Evolutionary conservation across 1,284 basidiomycete species (phyloP), one percentile per base, ranked within the genome.

Genomic region (Cronartium quercuum): DNA sequence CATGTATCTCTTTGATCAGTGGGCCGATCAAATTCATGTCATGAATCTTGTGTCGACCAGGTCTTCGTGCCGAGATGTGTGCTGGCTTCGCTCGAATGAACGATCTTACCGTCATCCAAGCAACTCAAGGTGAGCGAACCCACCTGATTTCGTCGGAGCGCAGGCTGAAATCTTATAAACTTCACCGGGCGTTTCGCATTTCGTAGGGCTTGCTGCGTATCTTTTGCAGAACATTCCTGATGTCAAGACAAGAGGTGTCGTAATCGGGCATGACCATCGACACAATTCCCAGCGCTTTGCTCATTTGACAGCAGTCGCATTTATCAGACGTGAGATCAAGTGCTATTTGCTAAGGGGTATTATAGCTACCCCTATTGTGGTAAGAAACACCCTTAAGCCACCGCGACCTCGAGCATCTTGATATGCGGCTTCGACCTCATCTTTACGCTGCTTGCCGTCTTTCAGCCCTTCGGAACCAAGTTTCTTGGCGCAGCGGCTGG

Each of bases 11-110:
- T 37, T 2, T 68, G 57, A 12, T 2, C 18, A 58, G 57, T 21
- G 0, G 12, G 12, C 21, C 9, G 35, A 58, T 58, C 18, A 58
- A 67, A 75, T n/a, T 65, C 13, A 21, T 61, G 13, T 24, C 9
- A 24, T 34, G 5, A 15, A 13, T 5, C 34, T 41, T 57, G 7
- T 66, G 63, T 21, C 51, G 5, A n/a, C 6, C 77, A 90, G 91
- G 91, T 65, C 84, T 93, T 18, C 83, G 91, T 78, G 91, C 89
- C 4, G 85, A 83, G 77, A 93, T 93, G 91, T 89, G 90, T 79
- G 90, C 91, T 7, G 91, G 91, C 1, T 92, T 89, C 86, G 85
- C 89, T 24, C 85, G 89, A 68, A 92, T 93, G 90, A 93, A 93
- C 80, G 90, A 92, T 80, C 82, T 93, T 67, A 90, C 88, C 62